A percentile compares a stretch with the other conserved stretches of the same genome.
phyloP scores from a whole-genome alignment of 305 asterid genomes.

The Withania somnifera region DNA sequence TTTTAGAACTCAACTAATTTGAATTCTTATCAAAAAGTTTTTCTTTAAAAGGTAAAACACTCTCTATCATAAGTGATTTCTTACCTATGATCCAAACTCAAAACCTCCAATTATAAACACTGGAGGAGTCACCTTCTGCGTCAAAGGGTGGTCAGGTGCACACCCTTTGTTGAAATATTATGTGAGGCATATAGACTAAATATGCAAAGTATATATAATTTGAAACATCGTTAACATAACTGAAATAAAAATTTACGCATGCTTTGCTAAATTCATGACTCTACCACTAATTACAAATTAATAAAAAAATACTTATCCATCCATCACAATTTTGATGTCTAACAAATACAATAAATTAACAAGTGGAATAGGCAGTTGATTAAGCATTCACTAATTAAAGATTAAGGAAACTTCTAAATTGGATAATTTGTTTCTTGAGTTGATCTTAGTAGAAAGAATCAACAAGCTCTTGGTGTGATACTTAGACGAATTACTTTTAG shows the following conservation, averaged over 20 bases:
- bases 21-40: background rate
- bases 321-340: background rate
- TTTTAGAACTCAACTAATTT: background rate
- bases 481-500: too few species aligned
- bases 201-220: too few species aligned
- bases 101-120: too few species aligned
- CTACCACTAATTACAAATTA: too few species aligned
- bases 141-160: too few species aligned
- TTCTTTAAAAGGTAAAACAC: background rate
- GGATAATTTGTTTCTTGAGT: background rate
- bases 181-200: too few species aligned
- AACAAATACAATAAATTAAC: background rate
- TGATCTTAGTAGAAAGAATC: background rate
- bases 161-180: too few species aligned
- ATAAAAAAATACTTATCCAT: background rate
- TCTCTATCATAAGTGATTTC: background rate
- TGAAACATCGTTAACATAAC: too few species aligned
- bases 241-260: too few species aligned
- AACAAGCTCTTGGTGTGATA: background rate
- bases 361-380: background rate
- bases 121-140: too few species aligned
- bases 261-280: too few species aligned
- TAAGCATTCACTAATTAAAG: background rate
- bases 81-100: background rate
- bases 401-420: background rate